phyloP scores from a whole-genome alignment of 495 filamentous ascomycete genomes.

The Podospora didyma region DNA sequence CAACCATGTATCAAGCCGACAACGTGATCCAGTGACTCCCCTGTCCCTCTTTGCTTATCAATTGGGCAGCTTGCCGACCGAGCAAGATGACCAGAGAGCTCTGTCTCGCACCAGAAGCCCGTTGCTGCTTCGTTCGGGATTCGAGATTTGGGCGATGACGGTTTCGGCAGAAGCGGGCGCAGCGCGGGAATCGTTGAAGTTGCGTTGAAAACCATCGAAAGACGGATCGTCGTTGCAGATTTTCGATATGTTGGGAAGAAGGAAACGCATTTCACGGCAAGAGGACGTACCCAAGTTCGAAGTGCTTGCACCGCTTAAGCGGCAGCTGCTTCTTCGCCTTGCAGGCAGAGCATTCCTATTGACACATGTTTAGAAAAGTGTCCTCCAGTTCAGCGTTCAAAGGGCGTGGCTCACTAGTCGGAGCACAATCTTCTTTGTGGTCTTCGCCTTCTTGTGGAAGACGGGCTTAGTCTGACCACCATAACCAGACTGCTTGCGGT shows the following conservation, averaged over 20 bases:
- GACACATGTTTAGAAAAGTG: slow-evolving; percentile 34
- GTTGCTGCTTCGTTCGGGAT: too few relatives aligned
- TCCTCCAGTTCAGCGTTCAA: slow-evolving; percentile 2
- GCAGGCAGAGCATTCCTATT: slow-evolving; percentile 91
- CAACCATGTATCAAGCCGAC: too few relatives aligned
- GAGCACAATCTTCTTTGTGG: slow-evolving; percentile 99
- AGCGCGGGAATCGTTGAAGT: not conserved
- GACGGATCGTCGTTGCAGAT: slow-evolving; percentile 8
- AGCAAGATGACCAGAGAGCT: too few relatives aligned
- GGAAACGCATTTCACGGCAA: not conserved
- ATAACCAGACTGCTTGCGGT: slow-evolving; percentile 99
- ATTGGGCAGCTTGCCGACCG: too few relatives aligned
- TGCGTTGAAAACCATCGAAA: not conserved
- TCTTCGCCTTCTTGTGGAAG: slow-evolving; percentile 99
- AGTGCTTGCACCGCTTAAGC: slow-evolving; percentile 99
- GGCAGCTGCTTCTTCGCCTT: slow-evolving; percentile 98
- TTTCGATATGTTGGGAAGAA: slow-evolving; percentile 1
- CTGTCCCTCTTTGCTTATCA: too few relatives aligned
- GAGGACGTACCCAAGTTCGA: slow-evolving; percentile 87
- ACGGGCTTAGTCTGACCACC: slow-evolving; percentile 99
- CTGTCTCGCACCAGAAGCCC: too few relatives aligned
- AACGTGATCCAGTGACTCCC: too few relatives aligned
- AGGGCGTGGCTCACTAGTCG: slow-evolving; percentile 51
- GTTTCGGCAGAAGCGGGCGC: too few relatives aligned
- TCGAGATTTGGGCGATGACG: too few relatives aligned